Conservation (phyloP, 257 asterid species). For the Penstemon eatonii region DNA sequence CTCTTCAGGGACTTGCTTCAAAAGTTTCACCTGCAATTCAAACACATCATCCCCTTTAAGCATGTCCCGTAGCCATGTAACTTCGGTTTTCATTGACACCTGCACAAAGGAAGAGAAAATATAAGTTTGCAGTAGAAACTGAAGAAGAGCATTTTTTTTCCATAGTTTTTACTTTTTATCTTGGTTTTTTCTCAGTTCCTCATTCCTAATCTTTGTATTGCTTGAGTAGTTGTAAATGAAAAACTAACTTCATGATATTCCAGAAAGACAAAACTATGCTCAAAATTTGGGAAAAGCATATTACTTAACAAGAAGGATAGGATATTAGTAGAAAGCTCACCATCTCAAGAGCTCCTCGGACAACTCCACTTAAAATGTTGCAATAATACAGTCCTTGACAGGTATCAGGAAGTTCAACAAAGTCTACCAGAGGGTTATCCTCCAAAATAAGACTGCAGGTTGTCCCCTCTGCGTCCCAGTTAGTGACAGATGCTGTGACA, state of each 20-base stretch:
- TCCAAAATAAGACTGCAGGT: conserved; percentile 90
- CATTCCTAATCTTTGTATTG: neutral
- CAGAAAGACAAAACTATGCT: neutral
- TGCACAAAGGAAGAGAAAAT: conserved; percentile 19
- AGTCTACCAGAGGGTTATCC: conserved; percentile 94
- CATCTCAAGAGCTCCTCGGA: conserved; percentile 97
- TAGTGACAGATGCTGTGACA: conserved; percentile 65
- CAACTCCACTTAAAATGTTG: conserved; percentile 90
- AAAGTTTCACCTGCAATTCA: conserved; percentile 90
- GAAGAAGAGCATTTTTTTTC: neutral
- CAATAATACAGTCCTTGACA: conserved; percentile 95
- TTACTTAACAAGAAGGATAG: neutral
- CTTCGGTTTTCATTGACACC: conserved; percentile 98
- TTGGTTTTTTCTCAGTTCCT: neutral
- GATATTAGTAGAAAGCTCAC: conserved; percentile 45
- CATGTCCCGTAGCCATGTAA: conserved; percentile 96
- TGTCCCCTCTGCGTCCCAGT: conserved; percentile 91
- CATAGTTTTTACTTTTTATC: neutral
- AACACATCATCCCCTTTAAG: conserved; percentile 93
- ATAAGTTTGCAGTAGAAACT: neutral
- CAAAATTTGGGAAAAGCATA: neutral
- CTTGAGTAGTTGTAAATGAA: neutral
- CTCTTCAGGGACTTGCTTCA: conserved; percentile 96
- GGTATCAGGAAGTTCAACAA: conserved; percentile 96
- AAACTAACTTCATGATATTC: neutral